These are phyloP conservation scores for Fistulifera pelliculosa DNA, from an alignment of 108 stramenopile species.

Conservation along the genomic window DNA sequence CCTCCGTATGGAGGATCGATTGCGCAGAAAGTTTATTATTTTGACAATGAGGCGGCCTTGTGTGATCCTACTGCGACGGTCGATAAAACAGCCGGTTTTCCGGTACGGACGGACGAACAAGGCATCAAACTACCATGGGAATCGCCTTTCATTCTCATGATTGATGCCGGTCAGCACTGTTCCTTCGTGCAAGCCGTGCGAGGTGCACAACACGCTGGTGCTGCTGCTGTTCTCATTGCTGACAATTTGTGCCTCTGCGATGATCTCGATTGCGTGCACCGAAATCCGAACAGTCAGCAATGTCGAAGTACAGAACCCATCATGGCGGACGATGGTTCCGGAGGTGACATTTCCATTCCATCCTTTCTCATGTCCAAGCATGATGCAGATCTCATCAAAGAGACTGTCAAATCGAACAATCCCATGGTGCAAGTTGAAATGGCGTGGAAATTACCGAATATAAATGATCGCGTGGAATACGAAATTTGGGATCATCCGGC, in stretches of 20 bases:
- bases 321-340: constrained; percentile 96
- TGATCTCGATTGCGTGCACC: constrained; percentile 21
- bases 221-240: constrained; percentile 87
- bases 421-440: constrained; percentile 65
- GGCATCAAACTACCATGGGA: constrained; percentile 50
- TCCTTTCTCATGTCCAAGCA: constrained; percentile 83
- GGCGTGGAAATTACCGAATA: constrained; percentile 73
- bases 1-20: constrained; percentile 88
- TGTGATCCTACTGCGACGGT: constrained; percentile 44
- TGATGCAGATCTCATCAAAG: constrained; percentile 61
- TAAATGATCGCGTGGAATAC: constrained; percentile 88
- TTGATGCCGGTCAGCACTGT: constrained; percentile 81
- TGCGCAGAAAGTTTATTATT: constrained; percentile 76
- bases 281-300: background rate
- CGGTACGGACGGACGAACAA: constrained; percentile 28
- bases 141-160: constrained; percentile 86
- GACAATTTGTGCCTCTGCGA: constrained; percentile 84
- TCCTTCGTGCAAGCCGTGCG: constrained; percentile 89
- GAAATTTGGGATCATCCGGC: constrained; percentile 81
- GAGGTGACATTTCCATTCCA: constrained; percentile 88
- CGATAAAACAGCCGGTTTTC: constrained; percentile 56
- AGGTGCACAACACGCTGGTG: constrained; percentile 85
- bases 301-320: constrained; percentile 82
- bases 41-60: constrained; percentile 52
- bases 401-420: constrained; percentile 34